These are phyloP conservation scores for Ensete glaucum DNA, from an alignment of 176 grass and related monocot genomes.

Conservation along the genomic window DNA sequence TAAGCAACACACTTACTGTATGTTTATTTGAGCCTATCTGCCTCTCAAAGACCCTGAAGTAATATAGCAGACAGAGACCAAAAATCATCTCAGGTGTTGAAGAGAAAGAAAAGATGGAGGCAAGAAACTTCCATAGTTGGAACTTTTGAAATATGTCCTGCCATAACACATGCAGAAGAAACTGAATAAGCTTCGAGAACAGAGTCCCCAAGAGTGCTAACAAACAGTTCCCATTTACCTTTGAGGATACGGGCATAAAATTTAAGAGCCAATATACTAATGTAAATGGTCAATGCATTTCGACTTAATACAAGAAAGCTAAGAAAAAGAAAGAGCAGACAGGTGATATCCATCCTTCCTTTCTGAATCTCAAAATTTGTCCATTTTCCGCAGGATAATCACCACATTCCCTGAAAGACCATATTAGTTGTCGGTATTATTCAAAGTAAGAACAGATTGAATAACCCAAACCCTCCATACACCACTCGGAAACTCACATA, in stretches of 20 bases:
- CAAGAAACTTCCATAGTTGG: constrained; percentile 49
- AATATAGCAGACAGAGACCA: constrained; percentile 66
- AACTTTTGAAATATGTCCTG: constrained; percentile 72
- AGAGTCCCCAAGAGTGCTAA: neutral
- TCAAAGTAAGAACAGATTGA: too few relatives aligned
- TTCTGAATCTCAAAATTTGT: neutral
- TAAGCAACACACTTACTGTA: constrained; percentile 44
- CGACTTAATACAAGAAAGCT: neutral
- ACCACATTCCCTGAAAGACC: neutral
- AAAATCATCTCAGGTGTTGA: constrained; percentile 83
- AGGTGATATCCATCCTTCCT: neutral
- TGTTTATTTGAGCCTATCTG: constrained; percentile 97
- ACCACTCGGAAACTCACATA: neutral
- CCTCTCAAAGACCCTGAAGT: constrained; percentile 86
- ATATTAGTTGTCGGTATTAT: neutral
- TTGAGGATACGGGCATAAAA: neutral
- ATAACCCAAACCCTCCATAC: neutral
- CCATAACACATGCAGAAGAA: neutral
- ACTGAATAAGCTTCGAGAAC: neutral
- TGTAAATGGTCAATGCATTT: neutral
- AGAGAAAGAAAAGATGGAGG: constrained; percentile 65
- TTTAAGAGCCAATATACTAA: neutral
- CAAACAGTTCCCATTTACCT: neutral
- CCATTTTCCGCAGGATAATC: neutral
- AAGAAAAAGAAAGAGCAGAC: neutral